Percentiles rank a stretch among this genome's conserved stretches.
These are phyloP conservation scores for Aureobasidium sp. DNA, from an alignment of 2,329 filamentous ascomycete species.

Conservation along the genomic window DNA sequence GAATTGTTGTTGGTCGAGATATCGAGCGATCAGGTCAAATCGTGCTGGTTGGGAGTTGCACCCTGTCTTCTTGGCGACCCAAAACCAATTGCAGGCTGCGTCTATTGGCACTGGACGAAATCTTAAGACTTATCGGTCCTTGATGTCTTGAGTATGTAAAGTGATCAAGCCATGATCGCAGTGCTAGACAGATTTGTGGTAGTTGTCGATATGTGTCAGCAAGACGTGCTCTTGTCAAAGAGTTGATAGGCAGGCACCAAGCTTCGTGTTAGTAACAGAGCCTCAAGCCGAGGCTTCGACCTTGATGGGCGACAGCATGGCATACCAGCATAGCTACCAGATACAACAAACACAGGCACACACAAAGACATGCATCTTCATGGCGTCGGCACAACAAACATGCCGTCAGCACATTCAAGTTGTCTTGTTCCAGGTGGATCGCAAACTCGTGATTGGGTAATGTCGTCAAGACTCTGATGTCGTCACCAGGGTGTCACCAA, in stretches of 20 bases:
- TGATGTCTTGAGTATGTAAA: background rate
- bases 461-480: slow-evolving; percentile 7
- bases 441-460: background rate
- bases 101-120: background rate
- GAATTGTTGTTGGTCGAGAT: background rate
- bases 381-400: background rate
- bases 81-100: background rate
- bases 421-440: background rate
- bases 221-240: background rate
- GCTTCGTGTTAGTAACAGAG: background rate
- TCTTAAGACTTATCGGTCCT: no score
- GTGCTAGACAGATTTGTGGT: background rate
- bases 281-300: background rate
- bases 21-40: background rate
- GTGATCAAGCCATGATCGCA: background rate
- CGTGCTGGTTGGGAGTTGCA: background rate
- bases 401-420: background rate
- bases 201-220: background rate
- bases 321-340: no score
- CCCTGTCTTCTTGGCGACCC: background rate
- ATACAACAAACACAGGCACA: background rate
- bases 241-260: background rate
- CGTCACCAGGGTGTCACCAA: slow-evolving; percentile 1
- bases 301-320: slow-evolving; percentile 7
- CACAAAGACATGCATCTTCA: background rate